Conservation (phyloP, 768 basidiomycete species). For the Leccinum uliginosum region DNA sequence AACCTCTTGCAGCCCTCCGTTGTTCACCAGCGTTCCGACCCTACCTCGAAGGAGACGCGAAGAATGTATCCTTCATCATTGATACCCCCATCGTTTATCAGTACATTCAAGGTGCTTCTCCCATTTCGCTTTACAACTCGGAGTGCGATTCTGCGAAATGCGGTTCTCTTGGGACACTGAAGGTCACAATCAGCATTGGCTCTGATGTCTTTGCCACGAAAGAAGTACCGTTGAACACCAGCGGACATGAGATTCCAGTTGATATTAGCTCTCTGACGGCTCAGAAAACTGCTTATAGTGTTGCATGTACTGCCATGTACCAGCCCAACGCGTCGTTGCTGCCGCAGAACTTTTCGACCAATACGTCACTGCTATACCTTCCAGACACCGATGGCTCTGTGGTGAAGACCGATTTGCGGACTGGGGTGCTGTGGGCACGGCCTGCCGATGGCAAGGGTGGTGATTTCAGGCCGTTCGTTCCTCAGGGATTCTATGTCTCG, state of each 20-base stretch:
- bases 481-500: constrained; percentile 70
- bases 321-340: neutral
- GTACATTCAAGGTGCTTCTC: constrained; percentile 32
- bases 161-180: constrained; percentile 8
- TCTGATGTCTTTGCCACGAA: constrained; percentile 20
- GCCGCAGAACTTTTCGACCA: constrained; percentile 30
- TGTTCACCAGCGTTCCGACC: constrained; percentile 46
- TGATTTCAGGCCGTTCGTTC: constrained; percentile 43
- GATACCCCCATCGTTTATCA: constrained; percentile 37
- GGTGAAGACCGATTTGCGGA: constrained; percentile 46
- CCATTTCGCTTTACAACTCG: constrained; percentile 23
- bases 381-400: constrained; percentile 34
- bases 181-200: constrained; percentile 31
- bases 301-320: constrained; percentile 35
- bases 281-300: constrained; percentile 26
- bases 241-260: constrained; percentile 32
- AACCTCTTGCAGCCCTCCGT: constrained; percentile 41
- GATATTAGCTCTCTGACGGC: constrained; percentile 29
- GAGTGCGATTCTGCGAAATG: neutral
- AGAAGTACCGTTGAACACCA: constrained; percentile 36
- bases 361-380: constrained; percentile 38
- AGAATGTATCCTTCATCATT: constrained; percentile 28
- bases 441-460: constrained; percentile 22
- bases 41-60: constrained; percentile 41
- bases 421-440: constrained; percentile 41